Base-by-base conservation (phyloP, 2,329 filamentous ascomycete genomes). In the Botrytis elliptica region DNA sequence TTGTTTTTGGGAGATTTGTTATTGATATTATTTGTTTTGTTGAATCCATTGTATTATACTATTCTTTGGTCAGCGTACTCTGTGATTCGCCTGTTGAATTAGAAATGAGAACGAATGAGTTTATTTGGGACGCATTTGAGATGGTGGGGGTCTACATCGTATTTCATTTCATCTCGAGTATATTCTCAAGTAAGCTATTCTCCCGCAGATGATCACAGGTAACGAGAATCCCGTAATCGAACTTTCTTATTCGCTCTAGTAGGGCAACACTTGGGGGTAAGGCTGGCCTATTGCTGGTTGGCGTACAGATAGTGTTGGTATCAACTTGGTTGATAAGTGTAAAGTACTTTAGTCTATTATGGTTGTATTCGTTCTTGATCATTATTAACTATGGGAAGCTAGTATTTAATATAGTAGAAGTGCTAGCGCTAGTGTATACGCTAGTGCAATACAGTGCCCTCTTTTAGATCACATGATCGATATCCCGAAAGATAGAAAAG, bases 131-230 rank as follows among this genome's bases (percentile, higher is more conserved):
- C 10, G 22, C 49, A 49, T 4, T 14, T 52, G 22, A 52, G 49
- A n/a, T 52, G 0, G 22, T 6, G 22, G 22, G 22, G 14, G 22
- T 4, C 10, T 10, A 25, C 10, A 49, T 49, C 0, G 1, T 20
- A 4, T 25, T 9, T 25, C 22, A 25, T 25, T 49, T 49, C 46
- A 49, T 52, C 49, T n/a, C 49, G 49, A 25, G 16, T 7, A 7
- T 2, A n/a, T 16, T n/a, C 4, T n/a, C 12, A n/a, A 7, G 14
- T 1, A n/a, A 7, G 12, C 5, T n/a, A 0, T 49, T 49, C 16
- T 49, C 46, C 20, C 8, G 46, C 46, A 25, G 46, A 25, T 0
- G 3, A 49, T 49, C 46, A 49, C 10, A 6, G 10, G 49, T 52
- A n/a, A n/a, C 6, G 25, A n/a, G 49, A n/a, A 0, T 52, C 12